Base-by-base conservation (phyloP, 2,329 filamentous ascomycete genomes). In the Didymosphaeria variabile region DNA sequence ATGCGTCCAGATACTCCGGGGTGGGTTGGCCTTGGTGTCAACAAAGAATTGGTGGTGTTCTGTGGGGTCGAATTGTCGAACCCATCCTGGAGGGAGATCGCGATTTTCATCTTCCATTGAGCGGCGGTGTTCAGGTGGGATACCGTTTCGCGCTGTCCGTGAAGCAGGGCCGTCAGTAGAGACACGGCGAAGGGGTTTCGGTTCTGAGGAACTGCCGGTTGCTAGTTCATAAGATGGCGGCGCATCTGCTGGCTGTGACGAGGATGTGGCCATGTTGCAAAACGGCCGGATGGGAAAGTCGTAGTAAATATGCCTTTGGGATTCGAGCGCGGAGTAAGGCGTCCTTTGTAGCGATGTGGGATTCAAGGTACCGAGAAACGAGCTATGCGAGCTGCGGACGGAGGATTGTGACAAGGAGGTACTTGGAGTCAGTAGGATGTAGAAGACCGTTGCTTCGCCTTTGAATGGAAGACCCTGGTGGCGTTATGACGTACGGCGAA, bases 41-140 rank as follows among this genome's bases (percentile, higher is more conserved):
- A 89, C 86, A 74, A 87, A 89, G 82, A 88, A 89, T 67, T 88
- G 86, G 68, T 89, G 87, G 19, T 82, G 71, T 13, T 79, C 80
- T 55, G 83, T 68, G 0, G 81, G 71, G 69, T 89, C 87, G 72
- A 83, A 88, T 60, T 83, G 80, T 3, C 87, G 79, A 1, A 88
- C 76, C 87, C 87, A 89, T 45, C 86, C 86, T 15, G 73, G 60
- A 0, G 87, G 86, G 0, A 88, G 79, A 1, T 82, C 79, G 5
- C 87, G 81, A 9, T 79, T 73, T 67, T 88, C 85, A 66, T 89
- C 87, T 78, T 89, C 87, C 86, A 89, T 89, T 26, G 81, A 84
- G n/a, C 86, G 81, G 13, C 86, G 82, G 36, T 77, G 76, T 12
- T 79, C 77, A 1, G 82, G 78, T 0, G 86, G 84, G 45, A 88